Conservation (phyloP, 2,329 filamentous ascomycete species). For the Chaetothyriales sp. region DNA sequence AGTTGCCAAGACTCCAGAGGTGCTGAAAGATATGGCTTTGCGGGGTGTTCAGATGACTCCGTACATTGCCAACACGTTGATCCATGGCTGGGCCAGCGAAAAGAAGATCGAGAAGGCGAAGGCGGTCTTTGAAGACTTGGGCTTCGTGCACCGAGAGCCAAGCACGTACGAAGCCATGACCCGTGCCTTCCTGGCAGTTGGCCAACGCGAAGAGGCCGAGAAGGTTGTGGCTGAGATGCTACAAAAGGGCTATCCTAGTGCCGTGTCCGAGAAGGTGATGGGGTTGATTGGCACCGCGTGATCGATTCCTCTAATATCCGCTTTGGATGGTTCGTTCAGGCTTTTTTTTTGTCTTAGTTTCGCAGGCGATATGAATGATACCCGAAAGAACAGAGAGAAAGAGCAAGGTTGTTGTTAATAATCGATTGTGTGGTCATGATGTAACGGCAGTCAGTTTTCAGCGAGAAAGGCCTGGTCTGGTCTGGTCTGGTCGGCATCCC, state of each 20-base stretch:
- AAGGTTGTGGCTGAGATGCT: conserved; percentile 78
- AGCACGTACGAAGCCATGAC: conserved; percentile 99
- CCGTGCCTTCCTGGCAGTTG: conserved; percentile 70
- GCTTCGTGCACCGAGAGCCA: conserved; percentile 67
- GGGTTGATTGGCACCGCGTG: conserved; percentile 54
- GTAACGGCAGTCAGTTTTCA: not conserved
- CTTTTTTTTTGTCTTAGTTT: conserved; percentile 6
- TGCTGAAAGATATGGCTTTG: conserved; percentile 60
- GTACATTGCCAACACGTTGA: conserved; percentile 96
- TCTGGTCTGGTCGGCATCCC: not conserved
- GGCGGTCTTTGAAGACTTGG: conserved; percentile 64
- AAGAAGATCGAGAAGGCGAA: conserved; percentile 66
- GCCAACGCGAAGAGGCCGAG: conserved; percentile 63
- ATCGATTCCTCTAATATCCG: not conserved
- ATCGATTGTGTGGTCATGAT: not conserved
- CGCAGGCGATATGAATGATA: not conserved
- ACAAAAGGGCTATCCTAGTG: conserved; percentile 72
- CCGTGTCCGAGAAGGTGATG: conserved; percentile 84
- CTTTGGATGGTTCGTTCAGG: conserved; percentile 1
- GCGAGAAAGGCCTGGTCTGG: not conserved
- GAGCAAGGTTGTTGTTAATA: not conserved
- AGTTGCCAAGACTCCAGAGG: conserved; percentile 57
- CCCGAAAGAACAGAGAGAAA: not conserved
- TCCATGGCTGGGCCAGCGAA: conserved; percentile 86
- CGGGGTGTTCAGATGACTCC: conserved; percentile 73